Evolutionary conservation across 805 yeast genomes (phyloP).

Genomic region (Blastobotrys robertii): DNA sequence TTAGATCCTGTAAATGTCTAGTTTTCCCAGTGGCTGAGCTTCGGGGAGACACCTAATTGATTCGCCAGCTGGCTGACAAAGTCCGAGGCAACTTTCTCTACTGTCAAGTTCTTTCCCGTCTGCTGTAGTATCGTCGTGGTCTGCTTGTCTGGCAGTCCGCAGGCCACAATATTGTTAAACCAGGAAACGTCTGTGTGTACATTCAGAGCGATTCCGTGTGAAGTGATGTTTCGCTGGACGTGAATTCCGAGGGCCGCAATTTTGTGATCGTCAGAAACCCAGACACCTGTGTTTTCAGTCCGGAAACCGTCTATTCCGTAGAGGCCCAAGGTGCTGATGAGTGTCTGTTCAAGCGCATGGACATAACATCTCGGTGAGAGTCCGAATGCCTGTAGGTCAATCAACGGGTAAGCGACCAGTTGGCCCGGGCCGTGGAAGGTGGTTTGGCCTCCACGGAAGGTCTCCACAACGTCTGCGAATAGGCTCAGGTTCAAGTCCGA

Average conservation of each 20-base stretch:
- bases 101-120: slow-evolving; percentile 19
- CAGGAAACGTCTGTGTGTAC: slow-evolving; percentile 61
- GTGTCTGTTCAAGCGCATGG: slow-evolving; percentile 47
- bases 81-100: slow-evolving; percentile 33
- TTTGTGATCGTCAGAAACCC: slow-evolving; percentile 54
- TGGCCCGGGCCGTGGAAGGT: slow-evolving; percentile 98
- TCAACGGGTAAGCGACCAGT: slow-evolving; percentile 69
- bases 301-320: slow-evolving; percentile 38
- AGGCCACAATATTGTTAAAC: slow-evolving; percentile 66
- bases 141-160: slow-evolving; percentile 63
- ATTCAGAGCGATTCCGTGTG: slow-evolving; percentile 85
- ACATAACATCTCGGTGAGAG: slow-evolving; percentile 60
- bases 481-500: slow-evolving; percentile 17
- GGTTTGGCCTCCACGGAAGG: slow-evolving; percentile 89
- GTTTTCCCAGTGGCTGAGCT: not conserved
- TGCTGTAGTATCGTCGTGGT: slow-evolving; percentile 42
- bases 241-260: slow-evolving; percentile 88
- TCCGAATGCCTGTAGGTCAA: slow-evolving; percentile 56
- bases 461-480: slow-evolving; percentile 54
- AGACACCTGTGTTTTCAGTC: slow-evolving; percentile 79
- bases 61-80: slow-evolving; percentile 39
- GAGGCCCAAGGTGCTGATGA: slow-evolving; percentile 37
- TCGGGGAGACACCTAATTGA: slow-evolving; percentile 5
- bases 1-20: too few relatives aligned
- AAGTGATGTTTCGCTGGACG: slow-evolving; percentile 71